Conservation (phyloP, 176 grass and related monocot genomes). For the Oryza officinalis region DNA sequence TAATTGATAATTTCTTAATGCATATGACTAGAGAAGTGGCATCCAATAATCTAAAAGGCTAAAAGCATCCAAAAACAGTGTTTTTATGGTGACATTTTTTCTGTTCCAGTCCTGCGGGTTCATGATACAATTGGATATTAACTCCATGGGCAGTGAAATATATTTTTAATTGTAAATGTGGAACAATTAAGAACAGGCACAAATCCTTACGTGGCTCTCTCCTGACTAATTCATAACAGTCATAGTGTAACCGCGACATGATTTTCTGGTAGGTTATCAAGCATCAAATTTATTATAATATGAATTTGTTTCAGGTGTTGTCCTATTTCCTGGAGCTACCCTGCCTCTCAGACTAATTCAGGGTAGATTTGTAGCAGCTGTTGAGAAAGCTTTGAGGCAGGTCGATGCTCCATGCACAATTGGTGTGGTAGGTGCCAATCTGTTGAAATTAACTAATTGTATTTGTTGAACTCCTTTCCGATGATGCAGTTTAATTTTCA, state of each 20-base stretch:
- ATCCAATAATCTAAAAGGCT: background rate
- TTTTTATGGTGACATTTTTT: background rate
- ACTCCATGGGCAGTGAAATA: background rate
- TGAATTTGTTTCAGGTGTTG: conserved; percentile 63
- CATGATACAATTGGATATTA: background rate
- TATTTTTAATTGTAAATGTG: conserved; percentile 10
- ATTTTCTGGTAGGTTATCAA: conserved; percentile 9
- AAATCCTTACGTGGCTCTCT: conserved; percentile 4
- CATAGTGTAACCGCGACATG: background rate
- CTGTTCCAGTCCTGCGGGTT: background rate
- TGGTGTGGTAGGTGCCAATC: conserved; percentile 71
- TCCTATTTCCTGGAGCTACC: conserved; percentile 93
- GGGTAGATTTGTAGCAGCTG: conserved; percentile 61
- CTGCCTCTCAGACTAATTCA: conserved; percentile 87
- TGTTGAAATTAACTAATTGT: conserved; percentile 31
- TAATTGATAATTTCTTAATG: background rate
- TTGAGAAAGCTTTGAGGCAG: conserved; percentile 74
- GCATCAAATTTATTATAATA: conserved; percentile 27
- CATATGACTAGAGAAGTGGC: conserved; percentile 8
- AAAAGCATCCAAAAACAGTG: background rate
- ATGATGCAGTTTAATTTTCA: conserved; percentile 38
- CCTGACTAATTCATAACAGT: conserved; percentile 10
- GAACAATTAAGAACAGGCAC: background rate
- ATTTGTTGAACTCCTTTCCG: conserved; percentile 15
- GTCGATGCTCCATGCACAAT: conserved; percentile 72